Evolutionary conservation across 805 yeast genomes (phyloP).

Genomic region (Cyberlindnera veronae): DNA sequence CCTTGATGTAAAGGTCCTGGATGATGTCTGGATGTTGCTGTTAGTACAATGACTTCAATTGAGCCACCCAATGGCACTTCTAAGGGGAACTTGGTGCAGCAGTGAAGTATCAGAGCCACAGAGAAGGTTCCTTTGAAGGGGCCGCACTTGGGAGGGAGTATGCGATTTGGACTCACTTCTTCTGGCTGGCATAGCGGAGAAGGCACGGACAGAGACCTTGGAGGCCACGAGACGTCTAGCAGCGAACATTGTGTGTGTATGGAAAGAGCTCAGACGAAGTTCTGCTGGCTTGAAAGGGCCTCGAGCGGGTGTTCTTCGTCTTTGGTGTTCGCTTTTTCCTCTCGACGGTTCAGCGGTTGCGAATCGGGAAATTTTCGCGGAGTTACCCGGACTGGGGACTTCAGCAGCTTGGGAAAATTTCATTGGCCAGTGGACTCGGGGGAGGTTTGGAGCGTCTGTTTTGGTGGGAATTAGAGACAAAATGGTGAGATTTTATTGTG

Average conservation of each 20-base stretch:
- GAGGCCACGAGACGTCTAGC: constrained; percentile 22
- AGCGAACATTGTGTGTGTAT: constrained; percentile 22
- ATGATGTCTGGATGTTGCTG: constrained; percentile 44
- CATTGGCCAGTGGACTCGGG: constrained; percentile 8
- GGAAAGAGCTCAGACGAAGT: not conserved
- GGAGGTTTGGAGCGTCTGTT: not conserved
- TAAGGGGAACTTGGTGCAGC: not conserved
- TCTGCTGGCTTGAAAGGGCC: too few species aligned
- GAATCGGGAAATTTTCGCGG: not conserved
- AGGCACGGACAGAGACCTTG: constrained; percentile 32
- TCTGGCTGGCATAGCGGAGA: constrained; percentile 34
- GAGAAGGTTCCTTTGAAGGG: too few species aligned
- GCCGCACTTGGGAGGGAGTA: not conserved
- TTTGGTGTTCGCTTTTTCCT: constrained; percentile 1
- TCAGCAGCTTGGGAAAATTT: constrained; percentile 4
- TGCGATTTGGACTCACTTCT: constrained; percentile 20
- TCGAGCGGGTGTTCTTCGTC: not conserved
- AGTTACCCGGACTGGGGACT: not conserved
- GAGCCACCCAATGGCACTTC: not conserved
- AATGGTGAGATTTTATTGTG: constrained; percentile 76
- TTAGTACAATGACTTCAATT: not conserved
- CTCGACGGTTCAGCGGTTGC: not conserved
- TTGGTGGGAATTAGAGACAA: not conserved
- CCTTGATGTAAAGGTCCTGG: constrained; percentile 82
- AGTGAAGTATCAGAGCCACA: too few species aligned